These are phyloP conservation scores for Podochytrium sp. DNA, from an alignment of 192 early-diverging fungal species.

Conservation along the genomic window DNA sequence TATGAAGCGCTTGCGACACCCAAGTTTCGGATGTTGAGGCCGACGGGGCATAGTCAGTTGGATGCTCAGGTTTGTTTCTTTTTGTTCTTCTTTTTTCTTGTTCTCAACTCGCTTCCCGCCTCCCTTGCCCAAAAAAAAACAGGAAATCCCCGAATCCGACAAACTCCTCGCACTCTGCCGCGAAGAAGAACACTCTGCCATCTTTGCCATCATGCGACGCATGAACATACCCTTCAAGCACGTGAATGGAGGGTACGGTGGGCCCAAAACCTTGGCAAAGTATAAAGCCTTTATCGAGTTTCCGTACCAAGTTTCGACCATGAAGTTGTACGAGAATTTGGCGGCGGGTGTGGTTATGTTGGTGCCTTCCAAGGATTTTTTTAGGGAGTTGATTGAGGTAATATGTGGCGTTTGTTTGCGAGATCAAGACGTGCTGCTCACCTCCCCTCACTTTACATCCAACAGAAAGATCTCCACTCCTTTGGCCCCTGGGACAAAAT, in stretches of 20 bases:
- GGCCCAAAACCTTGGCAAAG: slow-evolving; percentile 25
- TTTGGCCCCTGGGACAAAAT: slow-evolving; percentile 32
- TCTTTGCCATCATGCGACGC: slow-evolving; percentile 17
- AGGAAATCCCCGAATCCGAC: slow-evolving; percentile 6
- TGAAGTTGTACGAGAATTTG: slow-evolving; percentile 33
- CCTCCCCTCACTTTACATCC: background rate
- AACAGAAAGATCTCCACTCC: slow-evolving; percentile 19
- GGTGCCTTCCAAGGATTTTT: slow-evolving; percentile 27
- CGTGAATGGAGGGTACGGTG: slow-evolving; percentile 26
- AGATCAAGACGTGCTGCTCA: background rate
- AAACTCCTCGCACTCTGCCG: slow-evolving; percentile 1
- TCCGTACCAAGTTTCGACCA: slow-evolving; percentile 27
- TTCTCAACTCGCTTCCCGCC: background rate
- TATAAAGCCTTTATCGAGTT: slow-evolving; percentile 28
- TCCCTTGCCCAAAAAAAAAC: background rate
- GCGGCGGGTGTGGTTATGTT: slow-evolving; percentile 25
- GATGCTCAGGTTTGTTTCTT: slow-evolving; percentile 1
- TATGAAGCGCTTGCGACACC: slow-evolving; percentile 15
- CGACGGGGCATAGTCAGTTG: slow-evolving; percentile 3
- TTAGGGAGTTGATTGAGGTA: slow-evolving; percentile 21
- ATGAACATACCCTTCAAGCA: slow-evolving; percentile 31
- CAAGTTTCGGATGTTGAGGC: slow-evolving; percentile 11
- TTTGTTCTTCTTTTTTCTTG: too few relatives aligned
- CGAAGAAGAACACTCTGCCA: slow-evolving; percentile 9
- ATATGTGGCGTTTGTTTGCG: background rate